A percentile compares a stretch with the other conserved stretches of the same genome.
Conservation (phyloP, 768 basidiomycete genomes). For the Nevesoporus exiguus region DNA sequence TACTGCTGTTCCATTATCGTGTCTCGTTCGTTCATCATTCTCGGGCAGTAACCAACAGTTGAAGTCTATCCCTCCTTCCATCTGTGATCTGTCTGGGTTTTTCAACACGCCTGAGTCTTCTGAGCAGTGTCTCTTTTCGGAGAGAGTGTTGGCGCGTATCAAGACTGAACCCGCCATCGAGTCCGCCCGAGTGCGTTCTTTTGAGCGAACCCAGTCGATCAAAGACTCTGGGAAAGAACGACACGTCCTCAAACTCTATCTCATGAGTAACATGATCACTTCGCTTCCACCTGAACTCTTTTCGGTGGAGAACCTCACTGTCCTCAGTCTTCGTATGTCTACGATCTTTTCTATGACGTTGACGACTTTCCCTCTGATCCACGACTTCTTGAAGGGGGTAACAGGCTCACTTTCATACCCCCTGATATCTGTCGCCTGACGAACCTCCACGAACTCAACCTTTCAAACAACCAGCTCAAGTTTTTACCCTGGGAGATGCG, state of each 20-base stretch:
- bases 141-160: slow-evolving; percentile 33
- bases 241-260: slow-evolving; percentile 53
- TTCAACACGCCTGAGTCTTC: slow-evolving; percentile 40
- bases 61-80: slow-evolving; percentile 47
- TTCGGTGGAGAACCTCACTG: slow-evolving; percentile 50
- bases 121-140: slow-evolving; percentile 26
- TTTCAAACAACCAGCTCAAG: slow-evolving; percentile 54
- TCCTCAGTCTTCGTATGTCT: slow-evolving; percentile 61
- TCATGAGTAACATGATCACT: slow-evolving; percentile 52
- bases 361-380: neutral
- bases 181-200: slow-evolving; percentile 19
- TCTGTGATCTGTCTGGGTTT: slow-evolving; percentile 44
- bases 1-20: slow-evolving; percentile 27
- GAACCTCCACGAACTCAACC: slow-evolving; percentile 56
- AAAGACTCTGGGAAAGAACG: slow-evolving; percentile 38
- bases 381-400: slow-evolving; percentile 47
- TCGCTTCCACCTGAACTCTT: slow-evolving; percentile 58
- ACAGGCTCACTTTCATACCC: slow-evolving; percentile 53
- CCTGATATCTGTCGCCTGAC: slow-evolving; percentile 56
- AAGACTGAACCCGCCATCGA: slow-evolving; percentile 33
- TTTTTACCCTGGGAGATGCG: slow-evolving; percentile 66
- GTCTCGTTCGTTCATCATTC: slow-evolving; percentile 11
- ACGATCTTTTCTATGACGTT: neutral
- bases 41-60: slow-evolving; percentile 37
- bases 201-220: slow-evolving; percentile 28